phyloP scores from a whole-genome alignment of 257 asterid species.

The Phtheirospermum japonicum region DNA sequence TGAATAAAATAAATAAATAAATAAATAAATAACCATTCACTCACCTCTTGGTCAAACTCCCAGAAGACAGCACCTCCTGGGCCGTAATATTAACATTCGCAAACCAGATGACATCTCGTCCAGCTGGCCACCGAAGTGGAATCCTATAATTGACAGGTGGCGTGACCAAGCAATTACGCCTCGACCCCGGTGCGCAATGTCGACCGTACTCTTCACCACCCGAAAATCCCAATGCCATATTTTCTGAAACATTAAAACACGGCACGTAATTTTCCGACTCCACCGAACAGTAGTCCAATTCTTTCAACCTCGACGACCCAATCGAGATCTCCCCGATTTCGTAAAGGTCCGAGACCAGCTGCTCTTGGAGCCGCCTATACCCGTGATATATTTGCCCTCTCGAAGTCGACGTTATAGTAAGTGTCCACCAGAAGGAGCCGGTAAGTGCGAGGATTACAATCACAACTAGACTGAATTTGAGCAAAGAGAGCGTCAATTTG shows the following conservation, averaged over 20 bases:
- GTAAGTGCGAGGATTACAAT: slow-evolving; percentile 78
- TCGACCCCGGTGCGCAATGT: slow-evolving; percentile 50
- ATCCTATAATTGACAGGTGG: slow-evolving; percentile 78
- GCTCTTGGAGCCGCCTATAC: slow-evolving; percentile 82
- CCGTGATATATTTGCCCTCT: slow-evolving; percentile 77
- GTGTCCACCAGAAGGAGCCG: slow-evolving; percentile 95
- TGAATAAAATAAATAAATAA: slow-evolving; percentile 4
- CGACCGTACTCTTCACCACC: slow-evolving; percentile 71
- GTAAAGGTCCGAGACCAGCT: slow-evolving; percentile 71
- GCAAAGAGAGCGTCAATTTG: slow-evolving; percentile 47
- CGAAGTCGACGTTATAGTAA: slow-evolving; percentile 66
- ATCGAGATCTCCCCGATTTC: slow-evolving; percentile 89
- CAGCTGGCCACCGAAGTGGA: slow-evolving; percentile 95
- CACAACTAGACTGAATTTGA: slow-evolving; percentile 69
- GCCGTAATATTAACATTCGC: slow-evolving; percentile 98
- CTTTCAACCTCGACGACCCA: slow-evolving; percentile 61
- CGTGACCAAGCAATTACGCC: slow-evolving; percentile 79
- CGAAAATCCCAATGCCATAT: slow-evolving; percentile 63
- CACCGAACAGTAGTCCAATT: slow-evolving; percentile 70
- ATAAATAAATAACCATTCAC: slow-evolving; percentile 23
- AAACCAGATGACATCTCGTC: slow-evolving; percentile 93
- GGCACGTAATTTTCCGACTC: slow-evolving; percentile 84
- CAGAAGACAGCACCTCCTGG: slow-evolving; percentile 92
- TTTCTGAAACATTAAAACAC: slow-evolving; percentile 81
- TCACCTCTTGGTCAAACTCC: slow-evolving; percentile 93